Percentiles rank a stretch among this genome's conserved stretches.
These are phyloP conservation scores for Chalciporus chontae DNA, from an alignment of 768 basidiomycete genomes.

Conservation along the genomic window DNA sequence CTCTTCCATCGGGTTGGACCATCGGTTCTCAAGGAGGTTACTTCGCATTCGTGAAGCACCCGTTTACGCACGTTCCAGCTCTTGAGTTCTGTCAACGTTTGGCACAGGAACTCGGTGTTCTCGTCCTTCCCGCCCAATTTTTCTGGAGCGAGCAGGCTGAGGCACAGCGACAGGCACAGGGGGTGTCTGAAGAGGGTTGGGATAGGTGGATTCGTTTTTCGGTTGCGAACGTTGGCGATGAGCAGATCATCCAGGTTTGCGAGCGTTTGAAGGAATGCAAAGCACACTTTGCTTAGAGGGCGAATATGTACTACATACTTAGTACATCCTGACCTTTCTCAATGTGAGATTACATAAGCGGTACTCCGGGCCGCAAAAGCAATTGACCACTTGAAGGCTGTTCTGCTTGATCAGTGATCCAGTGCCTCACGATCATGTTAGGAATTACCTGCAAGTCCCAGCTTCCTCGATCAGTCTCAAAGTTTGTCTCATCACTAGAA, in stretches of 20 bases:
- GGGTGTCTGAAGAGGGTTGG: conserved; percentile 35
- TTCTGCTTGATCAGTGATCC: too few relatives aligned
- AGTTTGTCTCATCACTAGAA: too few relatives aligned
- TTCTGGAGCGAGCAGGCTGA: conserved; percentile 36
- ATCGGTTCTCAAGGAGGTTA: conserved; percentile 69
- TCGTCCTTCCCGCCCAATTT: conserved; percentile 64
- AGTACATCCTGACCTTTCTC: too few relatives aligned
- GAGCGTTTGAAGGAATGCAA: conserved; percentile 44
- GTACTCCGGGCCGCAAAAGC: too few relatives aligned
- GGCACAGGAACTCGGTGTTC: conserved; percentile 59
- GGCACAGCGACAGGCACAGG: conserved; percentile 17
- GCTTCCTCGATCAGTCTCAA: too few relatives aligned
- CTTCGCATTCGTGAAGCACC: conserved; percentile 75
- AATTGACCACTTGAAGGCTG: too few relatives aligned
- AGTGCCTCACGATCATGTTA: too few relatives aligned
- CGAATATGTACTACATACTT: too few relatives aligned
- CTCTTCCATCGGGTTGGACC: conserved; percentile 53
- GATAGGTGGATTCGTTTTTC: conserved; percentile 75
- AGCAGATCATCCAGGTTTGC: conserved; percentile 50
- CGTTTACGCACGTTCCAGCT: conserved; percentile 47
- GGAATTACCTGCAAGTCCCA: too few relatives aligned
- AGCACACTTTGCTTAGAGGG: conserved; percentile 34
- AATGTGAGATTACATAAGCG: too few relatives aligned
- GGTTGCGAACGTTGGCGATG: conserved; percentile 76
- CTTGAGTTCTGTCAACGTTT: conserved; percentile 55